Conservation (phyloP, 257 asterid genomes). For the Haberlea rhodopensis region DNA sequence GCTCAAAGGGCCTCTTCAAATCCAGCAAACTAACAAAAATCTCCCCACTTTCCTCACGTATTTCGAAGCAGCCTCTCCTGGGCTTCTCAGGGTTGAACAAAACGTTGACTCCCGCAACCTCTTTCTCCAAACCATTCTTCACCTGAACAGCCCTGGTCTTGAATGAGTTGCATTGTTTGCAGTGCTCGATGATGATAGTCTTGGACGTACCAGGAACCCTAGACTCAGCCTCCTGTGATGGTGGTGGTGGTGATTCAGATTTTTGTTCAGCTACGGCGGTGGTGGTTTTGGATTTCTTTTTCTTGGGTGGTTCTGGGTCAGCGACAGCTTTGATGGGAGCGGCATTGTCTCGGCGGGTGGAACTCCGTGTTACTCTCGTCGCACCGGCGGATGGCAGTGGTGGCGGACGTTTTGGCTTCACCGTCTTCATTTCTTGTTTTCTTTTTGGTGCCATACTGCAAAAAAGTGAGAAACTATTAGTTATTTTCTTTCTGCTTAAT, state of each 20-base stretch:
- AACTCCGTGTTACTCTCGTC: conserved; percentile 38
- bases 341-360: conserved; percentile 31
- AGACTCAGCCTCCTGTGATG: conserved; percentile 4
- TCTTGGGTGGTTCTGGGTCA: conserved; percentile 33
- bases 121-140: conserved; percentile 57
- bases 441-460: conserved; percentile 42
- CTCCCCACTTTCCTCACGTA: conserved; percentile 70
- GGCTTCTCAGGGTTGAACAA: conserved; percentile 78
- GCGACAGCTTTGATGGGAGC: no score
- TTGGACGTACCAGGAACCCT: conserved; percentile 26
- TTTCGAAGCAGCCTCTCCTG: conserved; percentile 80
- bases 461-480: neutral
- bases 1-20: conserved; percentile 70
- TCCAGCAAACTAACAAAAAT: conserved; percentile 57
- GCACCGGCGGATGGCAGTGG: conserved; percentile 24
- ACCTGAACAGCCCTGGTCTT: conserved; percentile 61
- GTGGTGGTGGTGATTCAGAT: neutral
- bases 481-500: neutral
- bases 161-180: conserved; percentile 65
- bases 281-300: conserved; percentile 33
- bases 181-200: conserved; percentile 58
- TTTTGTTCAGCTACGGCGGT: conserved; percentile 1
- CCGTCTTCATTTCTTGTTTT: conserved; percentile 16
- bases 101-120: conserved; percentile 48
- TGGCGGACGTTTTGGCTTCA: neutral